Percentiles rank a stretch among this genome's conserved stretches.
Conservation (phyloP, 2,329 filamentous ascomycete species). For the Tricladium varicosporioides region DNA sequence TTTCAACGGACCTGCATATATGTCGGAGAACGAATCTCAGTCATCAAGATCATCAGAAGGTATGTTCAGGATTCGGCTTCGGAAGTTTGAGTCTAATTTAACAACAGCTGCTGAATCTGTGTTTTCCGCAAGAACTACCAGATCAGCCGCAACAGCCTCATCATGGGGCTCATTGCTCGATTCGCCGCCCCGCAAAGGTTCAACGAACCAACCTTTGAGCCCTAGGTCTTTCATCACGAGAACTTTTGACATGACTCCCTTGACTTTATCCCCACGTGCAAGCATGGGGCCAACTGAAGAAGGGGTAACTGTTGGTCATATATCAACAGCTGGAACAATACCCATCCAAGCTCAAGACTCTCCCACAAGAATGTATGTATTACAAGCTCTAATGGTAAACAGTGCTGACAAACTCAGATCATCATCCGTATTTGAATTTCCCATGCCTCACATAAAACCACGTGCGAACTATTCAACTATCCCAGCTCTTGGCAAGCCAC, state of each 20-base stretch:
- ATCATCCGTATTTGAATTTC: conserved; percentile 24
- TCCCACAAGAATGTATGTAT: conserved; percentile 16
- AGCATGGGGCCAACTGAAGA: conserved; percentile 34
- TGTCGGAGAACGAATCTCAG: conserved; percentile 5
- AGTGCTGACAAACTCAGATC: conserved; percentile 9
- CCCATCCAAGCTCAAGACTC: conserved; percentile 22
- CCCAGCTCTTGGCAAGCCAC: not conserved
- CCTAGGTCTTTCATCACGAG: conserved; percentile 43
- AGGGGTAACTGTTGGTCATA: conserved; percentile 38
- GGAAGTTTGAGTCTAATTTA: conserved; percentile 13
- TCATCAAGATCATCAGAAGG: conserved; percentile 25
- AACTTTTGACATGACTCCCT: conserved; percentile 40
- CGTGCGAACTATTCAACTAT: not conserved
- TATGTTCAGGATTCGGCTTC: conserved; percentile 3
- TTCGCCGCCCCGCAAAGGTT: conserved; percentile 24
- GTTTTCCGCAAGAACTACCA: conserved; percentile 44
- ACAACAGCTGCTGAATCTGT: conserved; percentile 41
- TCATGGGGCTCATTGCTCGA: conserved; percentile 35
- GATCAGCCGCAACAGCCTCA: conserved; percentile 34
- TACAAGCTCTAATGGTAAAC: too few species aligned
- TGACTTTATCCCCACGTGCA: conserved; percentile 36
- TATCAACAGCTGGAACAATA: conserved; percentile 30
- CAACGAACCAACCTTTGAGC: conserved; percentile 39
- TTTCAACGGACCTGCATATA: conserved; percentile 10
- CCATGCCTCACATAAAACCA: conserved; percentile 15